These are phyloP conservation scores for Rhododendron ovatum DNA, from an alignment of 148 eudicot species.

Conservation along the genomic window DNA sequence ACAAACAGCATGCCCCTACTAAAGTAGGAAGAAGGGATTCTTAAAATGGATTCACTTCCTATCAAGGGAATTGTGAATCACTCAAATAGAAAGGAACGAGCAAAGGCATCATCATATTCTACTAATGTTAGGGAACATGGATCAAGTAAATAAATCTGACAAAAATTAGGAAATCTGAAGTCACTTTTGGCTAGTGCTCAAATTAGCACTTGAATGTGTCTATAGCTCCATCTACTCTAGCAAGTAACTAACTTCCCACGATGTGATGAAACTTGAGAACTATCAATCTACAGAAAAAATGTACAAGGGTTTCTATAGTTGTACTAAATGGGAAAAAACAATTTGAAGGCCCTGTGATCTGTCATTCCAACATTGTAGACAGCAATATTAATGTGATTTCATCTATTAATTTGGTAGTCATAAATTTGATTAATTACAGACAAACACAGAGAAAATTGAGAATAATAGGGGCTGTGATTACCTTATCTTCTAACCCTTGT, in stretches of 20 bases:
- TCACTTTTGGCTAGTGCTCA: not conserved
- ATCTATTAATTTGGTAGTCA: not conserved
- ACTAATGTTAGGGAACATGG: not conserved
- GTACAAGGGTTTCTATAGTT: not conserved
- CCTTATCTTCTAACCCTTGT: slow-evolving; percentile 93
- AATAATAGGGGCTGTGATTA: slow-evolving; percentile 12
- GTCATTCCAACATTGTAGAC: not conserved
- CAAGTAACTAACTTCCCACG: not conserved
- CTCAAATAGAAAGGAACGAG: not conserved
- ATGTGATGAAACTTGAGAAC: not conserved
- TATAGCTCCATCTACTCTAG: not conserved
- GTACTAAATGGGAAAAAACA: not conserved
- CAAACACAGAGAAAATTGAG: not conserved
- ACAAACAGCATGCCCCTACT: not conserved
- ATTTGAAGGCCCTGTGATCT: not conserved
- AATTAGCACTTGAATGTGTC: not conserved
- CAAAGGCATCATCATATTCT: not conserved
- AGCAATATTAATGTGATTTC: not conserved
- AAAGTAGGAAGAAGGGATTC: not conserved
- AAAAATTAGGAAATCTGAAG: not conserved
- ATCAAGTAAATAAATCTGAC: not conserved
- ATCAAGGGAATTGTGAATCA: not conserved
- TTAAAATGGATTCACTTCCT: not conserved
- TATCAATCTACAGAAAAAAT: not conserved
- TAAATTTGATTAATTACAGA: not conserved